These are phyloP conservation scores for Alternaria angustiovoidea DNA, from an alignment of 2,329 filamentous ascomycete genomes.

Conservation along the genomic window DNA sequence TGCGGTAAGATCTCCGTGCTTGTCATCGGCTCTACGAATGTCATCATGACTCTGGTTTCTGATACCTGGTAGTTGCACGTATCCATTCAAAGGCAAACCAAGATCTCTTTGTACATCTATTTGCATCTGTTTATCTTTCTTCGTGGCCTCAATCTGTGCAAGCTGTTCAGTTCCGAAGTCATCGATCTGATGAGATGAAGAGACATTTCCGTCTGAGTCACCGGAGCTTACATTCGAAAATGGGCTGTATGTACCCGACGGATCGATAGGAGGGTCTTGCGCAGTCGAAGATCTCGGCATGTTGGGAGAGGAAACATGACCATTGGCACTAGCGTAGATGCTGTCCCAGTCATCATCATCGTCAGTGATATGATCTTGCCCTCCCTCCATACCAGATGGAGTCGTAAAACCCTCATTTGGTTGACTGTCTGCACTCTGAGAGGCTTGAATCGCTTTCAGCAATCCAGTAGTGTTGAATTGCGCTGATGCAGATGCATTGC, in stretches of 20 bases:
- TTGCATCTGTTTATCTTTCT: not conserved
- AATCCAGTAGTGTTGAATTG: not conserved
- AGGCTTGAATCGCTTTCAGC: not conserved
- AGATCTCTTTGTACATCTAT: not conserved
- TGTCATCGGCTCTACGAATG: not conserved
- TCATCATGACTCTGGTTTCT: not conserved
- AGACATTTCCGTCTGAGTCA: not conserved
- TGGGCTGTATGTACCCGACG: not conserved
- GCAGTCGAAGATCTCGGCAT: not conserved
- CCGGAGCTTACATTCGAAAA: not conserved
- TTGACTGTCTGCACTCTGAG: not conserved
- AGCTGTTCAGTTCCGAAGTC: not conserved
- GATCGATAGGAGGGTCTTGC: not conserved
- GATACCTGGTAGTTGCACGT: not conserved
- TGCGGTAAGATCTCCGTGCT: not conserved
- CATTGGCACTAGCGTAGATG: not conserved
- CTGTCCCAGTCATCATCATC: not conserved
- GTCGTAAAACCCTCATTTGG: not conserved
- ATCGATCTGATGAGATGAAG: not conserved
- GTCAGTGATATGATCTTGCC: not conserved
- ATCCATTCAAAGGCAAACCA: not conserved
- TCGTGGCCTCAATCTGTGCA: too few species aligned
- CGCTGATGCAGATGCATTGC: not conserved
- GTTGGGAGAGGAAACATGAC: too few species aligned
- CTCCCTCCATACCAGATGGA: not conserved